Base-by-base conservation (phyloP, 345 rosid species). In the Hibiscus tridactylites region DNA sequence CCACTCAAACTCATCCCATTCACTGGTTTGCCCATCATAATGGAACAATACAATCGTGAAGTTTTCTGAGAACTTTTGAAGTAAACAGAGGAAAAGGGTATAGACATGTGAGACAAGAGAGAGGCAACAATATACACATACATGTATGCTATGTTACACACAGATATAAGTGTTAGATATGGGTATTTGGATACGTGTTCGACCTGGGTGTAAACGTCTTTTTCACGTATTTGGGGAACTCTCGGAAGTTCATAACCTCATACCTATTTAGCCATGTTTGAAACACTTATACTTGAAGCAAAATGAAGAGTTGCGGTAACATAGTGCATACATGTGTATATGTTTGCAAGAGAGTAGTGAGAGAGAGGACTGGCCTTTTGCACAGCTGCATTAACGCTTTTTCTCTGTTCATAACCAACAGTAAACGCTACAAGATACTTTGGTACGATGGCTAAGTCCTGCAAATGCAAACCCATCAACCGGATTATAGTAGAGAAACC, bases 1-100 rank as follows among this genome's bases (percentile, higher is more conserved):
- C 99, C 99, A 95, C 74, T 88, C 99, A 77, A 84, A 92, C 64
- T 90, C 96, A 44, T 86, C 92, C 99, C 99, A 95, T 73, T 90
- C 97, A 53, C 82, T 88, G 46, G 88, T 80, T 47, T 85, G 88
- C 6, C 96, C 93, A 74, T 95, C 99, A 24, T 95, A 95, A 83
- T 92, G 99, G 80, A 95, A 95, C 83, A 95, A 68, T 83, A 95
- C 39, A 66, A 95, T 86, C 73, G 96, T 85, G 83, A 95, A 95
- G 76, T 89, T 88, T 52, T 90, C 91, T 70, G 99, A 95, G 81
- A 95, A 92, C 99, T 91, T 91, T 68, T 24, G 74, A 42, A 70
- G 28, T 44, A 31, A 28, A 52, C 69, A 44, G 49, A 53, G 17
- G 47, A 72, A 50, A 31, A 17, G 10, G 19, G 52, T 12, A 6